A percentile compares a stretch with the other conserved stretches of the same genome.
phyloP scores from a whole-genome alignment of 2,329 filamentous ascomycete genomes.

The Thermothelomyces thermophilus region DNA sequence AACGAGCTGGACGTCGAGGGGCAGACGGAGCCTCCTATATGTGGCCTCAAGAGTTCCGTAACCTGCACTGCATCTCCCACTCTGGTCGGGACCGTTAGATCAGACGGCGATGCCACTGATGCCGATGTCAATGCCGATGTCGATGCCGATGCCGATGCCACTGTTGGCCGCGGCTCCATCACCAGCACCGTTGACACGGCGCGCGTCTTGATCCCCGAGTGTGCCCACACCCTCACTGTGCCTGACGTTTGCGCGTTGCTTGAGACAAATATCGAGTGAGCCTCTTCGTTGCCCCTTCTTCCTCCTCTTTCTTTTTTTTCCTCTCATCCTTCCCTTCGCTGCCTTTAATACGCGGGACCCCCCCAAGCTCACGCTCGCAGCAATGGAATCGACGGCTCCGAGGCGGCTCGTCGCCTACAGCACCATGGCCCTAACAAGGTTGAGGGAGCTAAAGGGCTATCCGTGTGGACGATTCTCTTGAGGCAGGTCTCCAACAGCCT shows the following conservation, averaged over 20 bases:
- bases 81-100: conserved; percentile 18
- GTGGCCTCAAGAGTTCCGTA: conserved; percentile 25
- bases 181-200: conserved; percentile 13
- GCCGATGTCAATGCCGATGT: too few relatives aligned
- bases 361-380: conserved; percentile 14
- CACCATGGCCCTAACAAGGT: conserved; percentile 65
- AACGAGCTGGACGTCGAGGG: conserved; percentile 28
- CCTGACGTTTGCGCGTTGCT: conserved; percentile 23
- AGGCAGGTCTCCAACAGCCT: conserved; percentile 72
- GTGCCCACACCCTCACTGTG: conserved; percentile 24
- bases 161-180: conserved; percentile 11
- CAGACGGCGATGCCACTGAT: conserved; percentile 10
- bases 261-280: conserved; percentile 24
- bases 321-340: neutral
- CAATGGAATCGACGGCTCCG: conserved; percentile 56
- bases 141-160: conserved; percentile 5
- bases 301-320: neutral
- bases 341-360: neutral
- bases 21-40: conserved; percentile 30
- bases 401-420: conserved; percentile 59
- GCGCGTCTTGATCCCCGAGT: conserved; percentile 26
- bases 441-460: conserved; percentile 64
- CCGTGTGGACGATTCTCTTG: conserved; percentile 68
- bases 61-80: conserved; percentile 21
- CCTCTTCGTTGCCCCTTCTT: neutral